Evolutionary conservation across 345 rosid genomes (phyloP).

Genomic region (Linum trigynum): DNA sequence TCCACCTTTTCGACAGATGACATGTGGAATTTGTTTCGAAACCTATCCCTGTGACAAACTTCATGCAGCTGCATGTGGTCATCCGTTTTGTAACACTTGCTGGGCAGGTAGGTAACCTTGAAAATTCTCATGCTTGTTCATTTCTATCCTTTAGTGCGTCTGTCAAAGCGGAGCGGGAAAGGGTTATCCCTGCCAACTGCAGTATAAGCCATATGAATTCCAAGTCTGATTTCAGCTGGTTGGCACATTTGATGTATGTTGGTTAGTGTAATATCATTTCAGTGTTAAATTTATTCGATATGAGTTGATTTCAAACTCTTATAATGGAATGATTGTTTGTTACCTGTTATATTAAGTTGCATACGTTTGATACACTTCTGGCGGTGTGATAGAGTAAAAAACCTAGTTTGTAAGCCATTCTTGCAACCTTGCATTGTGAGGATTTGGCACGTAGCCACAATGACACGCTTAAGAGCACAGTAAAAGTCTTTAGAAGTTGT

Average conservation of each 20-base stretch:
- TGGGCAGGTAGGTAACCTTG: conserved; percentile 14
- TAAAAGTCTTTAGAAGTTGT: too few species aligned
- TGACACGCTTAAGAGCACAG: too few species aligned
- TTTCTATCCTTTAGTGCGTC: neutral
- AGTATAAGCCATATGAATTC: neutral
- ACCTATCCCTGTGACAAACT: conserved; percentile 13
- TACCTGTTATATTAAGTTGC: too few species aligned
- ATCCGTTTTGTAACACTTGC: conserved; percentile 24
- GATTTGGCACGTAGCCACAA: too few species aligned
- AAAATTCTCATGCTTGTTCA: neutral
- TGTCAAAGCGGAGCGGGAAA: neutral
- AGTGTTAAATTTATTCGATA: too few species aligned
- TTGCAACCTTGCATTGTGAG: too few species aligned
- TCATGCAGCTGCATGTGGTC: conserved; percentile 27
- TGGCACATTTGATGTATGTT: neutral
- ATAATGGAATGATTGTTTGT: too few species aligned
- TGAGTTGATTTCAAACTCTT: too few species aligned
- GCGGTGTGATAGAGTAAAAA: too few species aligned
- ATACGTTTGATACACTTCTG: too few species aligned
- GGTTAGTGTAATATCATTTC: neutral
- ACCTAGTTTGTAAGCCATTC: too few species aligned
- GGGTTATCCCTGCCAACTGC: neutral
- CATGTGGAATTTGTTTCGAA: conserved; percentile 31
- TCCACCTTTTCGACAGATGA: conserved; percentile 15
- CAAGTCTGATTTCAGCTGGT: too few species aligned